Evolutionary conservation across 2,329 filamentous ascomycete species (phyloP).

Genomic region (Phialophora verrucosa): DNA sequence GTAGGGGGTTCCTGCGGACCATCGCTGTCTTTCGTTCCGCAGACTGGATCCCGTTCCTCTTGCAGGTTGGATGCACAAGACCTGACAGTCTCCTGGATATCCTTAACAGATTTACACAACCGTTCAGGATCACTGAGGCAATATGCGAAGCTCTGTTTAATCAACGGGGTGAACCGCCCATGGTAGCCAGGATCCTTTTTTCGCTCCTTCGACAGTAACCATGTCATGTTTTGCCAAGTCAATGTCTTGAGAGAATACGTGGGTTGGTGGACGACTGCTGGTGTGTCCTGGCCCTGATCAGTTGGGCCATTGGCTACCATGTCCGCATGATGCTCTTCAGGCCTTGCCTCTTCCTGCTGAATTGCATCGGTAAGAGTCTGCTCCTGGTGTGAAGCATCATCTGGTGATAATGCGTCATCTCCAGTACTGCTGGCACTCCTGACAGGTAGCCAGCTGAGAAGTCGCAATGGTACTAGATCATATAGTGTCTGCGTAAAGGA

Average conservation of each 20-base stretch:
- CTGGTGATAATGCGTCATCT: constrained; percentile 26
- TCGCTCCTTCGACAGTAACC: constrained; percentile 19
- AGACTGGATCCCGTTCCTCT: not conserved
- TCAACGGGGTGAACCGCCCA: constrained; percentile 43
- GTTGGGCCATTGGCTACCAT: not conserved
- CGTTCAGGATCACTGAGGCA: constrained; percentile 49
- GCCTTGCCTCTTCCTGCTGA: not conserved
- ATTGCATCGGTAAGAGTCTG: not conserved
- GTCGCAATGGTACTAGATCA: constrained; percentile 52
- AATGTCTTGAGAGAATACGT: constrained; percentile 29
- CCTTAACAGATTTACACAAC: constrained; percentile 49
- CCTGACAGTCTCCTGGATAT: constrained; percentile 27
- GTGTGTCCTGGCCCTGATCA: not conserved
- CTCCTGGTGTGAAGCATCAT: not conserved
- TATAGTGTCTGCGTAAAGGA: constrained; percentile 67
- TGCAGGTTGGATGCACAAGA: not conserved
- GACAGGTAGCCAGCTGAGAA: constrained; percentile 55
- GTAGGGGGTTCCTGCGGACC: not conserved
- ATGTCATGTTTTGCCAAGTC: constrained; percentile 21
- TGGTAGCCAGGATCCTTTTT: constrained; percentile 9
- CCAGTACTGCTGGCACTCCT: constrained; percentile 39
- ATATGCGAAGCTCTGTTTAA: constrained; percentile 54
- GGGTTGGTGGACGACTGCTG: not conserved
- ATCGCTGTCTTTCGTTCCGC: not conserved
- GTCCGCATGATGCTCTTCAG: not conserved